Evolutionary conservation across 768 basidiomycete genomes (phyloP), one percentile per base, ranked within the genome.

Genomic region (Lactarius hengduanensis): DNA sequence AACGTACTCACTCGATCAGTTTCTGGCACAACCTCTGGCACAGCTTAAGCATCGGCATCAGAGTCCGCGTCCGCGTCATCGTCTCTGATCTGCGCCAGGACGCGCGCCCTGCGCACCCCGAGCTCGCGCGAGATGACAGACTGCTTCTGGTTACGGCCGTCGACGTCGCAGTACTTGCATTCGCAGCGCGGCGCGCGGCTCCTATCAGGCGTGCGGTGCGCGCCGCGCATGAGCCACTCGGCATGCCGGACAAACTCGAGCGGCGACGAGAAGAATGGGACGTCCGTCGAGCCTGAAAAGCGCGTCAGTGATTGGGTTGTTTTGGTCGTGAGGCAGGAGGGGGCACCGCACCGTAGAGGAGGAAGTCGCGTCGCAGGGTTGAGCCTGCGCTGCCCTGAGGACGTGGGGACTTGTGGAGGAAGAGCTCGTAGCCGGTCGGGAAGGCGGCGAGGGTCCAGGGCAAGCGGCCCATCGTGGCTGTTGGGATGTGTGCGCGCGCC

Each of bases 211-310:
- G 66, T 59, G 26, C 66, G 66, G 22, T 45, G 61, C 8, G 61
- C 61, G 18, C 66, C 66, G 50, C 50, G 57, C 66, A 63, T 67
- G 22, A 67, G 57, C 66, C 66, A 67, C 41, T 67, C 36, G 50
- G 66, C 66, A 20, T 67, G 66, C n/a, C 32, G 40, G 40, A 67
- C 66, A 18, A 67, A 67, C 34, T 67, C 66, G 50, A 63, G 20
- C 2, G 66, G 66, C 2, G 66, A 67, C 22, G 61, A 57, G 38
- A 67, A 67, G 1, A 11, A 53, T 3, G 57, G 7, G 26, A 59
- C 66, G 20, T 67, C 66, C 9, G 61, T 59, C 3, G 66, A 1
- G 40, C 66, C 66, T 67, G 59, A 38, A 13, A 4, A 2, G 11
- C 9, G 8, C 22, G 11, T 20, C 8, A 6, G 43, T 34, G 18